Evolutionary conservation across 2,329 filamentous ascomycete species (phyloP), one percentile per base, ranked within the genome.

Genomic region (Venturia oleaginea): DNA sequence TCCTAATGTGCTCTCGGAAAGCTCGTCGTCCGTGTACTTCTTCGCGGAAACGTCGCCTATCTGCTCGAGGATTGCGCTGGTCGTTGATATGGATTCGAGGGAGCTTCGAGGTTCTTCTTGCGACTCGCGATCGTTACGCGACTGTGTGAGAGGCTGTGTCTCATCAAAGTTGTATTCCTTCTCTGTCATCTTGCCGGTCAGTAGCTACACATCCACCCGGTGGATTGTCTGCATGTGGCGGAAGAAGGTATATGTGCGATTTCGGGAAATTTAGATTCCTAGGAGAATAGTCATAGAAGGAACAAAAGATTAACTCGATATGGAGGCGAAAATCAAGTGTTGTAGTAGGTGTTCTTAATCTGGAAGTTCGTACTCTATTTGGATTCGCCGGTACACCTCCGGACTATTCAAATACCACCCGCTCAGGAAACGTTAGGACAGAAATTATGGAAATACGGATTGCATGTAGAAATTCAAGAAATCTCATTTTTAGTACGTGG

Each of bases 51-150:
- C 75, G 72, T 90, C 86, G 70, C 84, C 83, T 68, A 93, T 82
- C 67, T 88, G 85, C 68, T 94, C 90, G 72, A 94, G 90, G 63
- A 94, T 85, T 17, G 94, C 81, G 70, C 90, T 93, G 4, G 88
- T 92, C 13, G 90, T 93, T 40, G 90, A 94, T n/a, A 86, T 86
- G 48, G 88, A 88, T n/a, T 88, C 90, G 57, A 84, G 75, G 3
- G 90, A 91, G 67, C 82, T 83, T 63, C 72, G 71, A 6, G 69
- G 73, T 57, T 71, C 70, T 67, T 74, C 74, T 67, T 74, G 71
- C 65, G 74, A 75, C 65, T 67, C 65, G 66, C 71, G 72, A 64
- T 71, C 64, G 43, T 74, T 68, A 34, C 10, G 51, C 51, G 51
- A 19, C 59, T 71, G 70, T 34, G 74, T 77, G 27, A 81, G 73